phyloP scores from a whole-genome alignment of 2,329 filamentous ascomycete genomes.

The Cordyceps tenuipes region DNA sequence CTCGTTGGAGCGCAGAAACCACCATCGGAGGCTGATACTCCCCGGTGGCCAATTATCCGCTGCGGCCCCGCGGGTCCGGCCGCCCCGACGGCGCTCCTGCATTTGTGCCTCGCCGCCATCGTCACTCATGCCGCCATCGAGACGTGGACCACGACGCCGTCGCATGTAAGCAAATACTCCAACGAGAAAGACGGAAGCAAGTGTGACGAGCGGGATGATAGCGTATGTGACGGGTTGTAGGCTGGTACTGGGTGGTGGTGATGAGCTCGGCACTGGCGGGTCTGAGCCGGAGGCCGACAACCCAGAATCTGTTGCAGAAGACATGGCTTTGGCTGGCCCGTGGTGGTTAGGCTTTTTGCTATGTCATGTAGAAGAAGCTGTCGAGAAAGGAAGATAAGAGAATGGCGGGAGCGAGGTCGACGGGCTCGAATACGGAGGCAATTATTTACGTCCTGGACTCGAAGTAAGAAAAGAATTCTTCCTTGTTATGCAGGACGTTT shows the following conservation, averaged over 20 bases:
- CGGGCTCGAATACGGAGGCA: not conserved
- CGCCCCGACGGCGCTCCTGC: constrained; percentile 7
- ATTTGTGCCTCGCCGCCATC: constrained; percentile 6
- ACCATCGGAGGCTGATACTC: constrained; percentile 10
- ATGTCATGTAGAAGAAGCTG: not conserved
- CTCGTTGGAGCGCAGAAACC: constrained; percentile 31
- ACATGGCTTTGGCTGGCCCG: not conserved
- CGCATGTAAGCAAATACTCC: constrained; percentile 35
- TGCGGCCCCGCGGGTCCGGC: not conserved
- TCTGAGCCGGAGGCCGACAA: not conserved
- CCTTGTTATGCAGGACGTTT: not conserved
- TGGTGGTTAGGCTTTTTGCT: not conserved
- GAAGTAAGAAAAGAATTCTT: not conserved
- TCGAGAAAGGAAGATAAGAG: not conserved
- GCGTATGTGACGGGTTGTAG: constrained; percentile 50
- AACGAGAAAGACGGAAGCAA: constrained; percentile 31
- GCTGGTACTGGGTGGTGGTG: not conserved
- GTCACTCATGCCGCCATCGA: not conserved
- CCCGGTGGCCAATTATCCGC: not conserved
- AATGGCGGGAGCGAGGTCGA: not conserved
- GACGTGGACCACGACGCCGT: constrained; percentile 25
- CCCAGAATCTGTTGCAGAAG: not conserved
- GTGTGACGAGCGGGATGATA: constrained; percentile 39
- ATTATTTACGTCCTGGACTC: not conserved
- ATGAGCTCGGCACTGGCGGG: not conserved